Percentiles rank a stretch among this genome's conserved stretches.
phyloP scores from a whole-genome alignment of 768 basidiomycete species.

The Rhodotorula babjevae region DNA sequence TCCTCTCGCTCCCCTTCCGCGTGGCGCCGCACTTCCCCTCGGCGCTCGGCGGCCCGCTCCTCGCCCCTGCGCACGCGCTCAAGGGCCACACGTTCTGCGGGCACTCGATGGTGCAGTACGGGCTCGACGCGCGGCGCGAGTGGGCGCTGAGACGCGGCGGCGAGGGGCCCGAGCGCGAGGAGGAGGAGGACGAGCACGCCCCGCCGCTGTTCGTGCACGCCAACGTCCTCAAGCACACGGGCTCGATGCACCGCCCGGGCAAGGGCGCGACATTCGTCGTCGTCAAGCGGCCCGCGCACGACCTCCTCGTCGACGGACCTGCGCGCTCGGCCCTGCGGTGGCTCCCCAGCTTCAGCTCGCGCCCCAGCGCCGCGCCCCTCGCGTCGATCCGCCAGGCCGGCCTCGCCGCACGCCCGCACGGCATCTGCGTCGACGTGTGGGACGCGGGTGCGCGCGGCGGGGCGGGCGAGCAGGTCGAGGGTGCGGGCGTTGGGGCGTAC shows the following conservation, averaged over 20 bases:
- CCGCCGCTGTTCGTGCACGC: constrained; percentile 48
- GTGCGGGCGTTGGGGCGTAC: constrained; percentile 9
- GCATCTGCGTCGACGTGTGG: constrained; percentile 39
- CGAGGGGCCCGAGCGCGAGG: background rate
- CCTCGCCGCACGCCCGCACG: background rate
- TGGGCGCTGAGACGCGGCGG: constrained; percentile 2
- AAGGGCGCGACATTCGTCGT: constrained; percentile 30
- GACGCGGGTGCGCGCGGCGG: constrained; percentile 9
- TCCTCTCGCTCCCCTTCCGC: constrained; percentile 45
- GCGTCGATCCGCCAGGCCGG: constrained; percentile 5
- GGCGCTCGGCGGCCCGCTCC: constrained; percentile 45
- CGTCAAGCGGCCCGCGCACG: constrained; percentile 34
- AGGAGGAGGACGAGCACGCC: constrained; percentile 40
- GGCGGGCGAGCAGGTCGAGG: constrained; percentile 31
- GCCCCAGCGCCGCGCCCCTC: background rate
- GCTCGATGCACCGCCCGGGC: background rate
- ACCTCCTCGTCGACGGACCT: constrained; percentile 4
- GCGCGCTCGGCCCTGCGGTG: background rate
- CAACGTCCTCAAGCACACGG: constrained; percentile 47
- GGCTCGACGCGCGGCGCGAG: constrained; percentile 40
- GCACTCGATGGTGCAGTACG: constrained; percentile 47
- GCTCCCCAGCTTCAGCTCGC: no score
- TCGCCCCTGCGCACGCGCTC: background rate
- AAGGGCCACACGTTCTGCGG: constrained; percentile 48
- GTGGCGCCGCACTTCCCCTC: constrained; percentile 47